Evolutionary conservation across 2,329 filamentous ascomycete species (phyloP), one percentile per base, ranked within the genome.

Genomic region (Stylonectria norvegica): DNA sequence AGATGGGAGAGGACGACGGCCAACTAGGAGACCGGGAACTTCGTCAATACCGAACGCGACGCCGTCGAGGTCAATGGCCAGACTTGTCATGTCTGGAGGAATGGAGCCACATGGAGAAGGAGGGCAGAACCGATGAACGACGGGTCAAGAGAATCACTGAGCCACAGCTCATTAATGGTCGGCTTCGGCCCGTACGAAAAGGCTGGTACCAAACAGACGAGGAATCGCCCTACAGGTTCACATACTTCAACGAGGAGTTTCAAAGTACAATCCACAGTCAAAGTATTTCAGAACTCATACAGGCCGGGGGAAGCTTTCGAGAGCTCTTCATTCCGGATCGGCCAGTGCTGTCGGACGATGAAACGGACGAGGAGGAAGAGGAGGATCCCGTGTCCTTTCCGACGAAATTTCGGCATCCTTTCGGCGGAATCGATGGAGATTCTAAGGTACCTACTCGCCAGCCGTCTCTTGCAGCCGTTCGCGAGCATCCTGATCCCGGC

Each of bases 241-340:
- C 93, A 0, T 98, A 98, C 64, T 98, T 98, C 74, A 97, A 97
- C 63, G 93, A 97, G 61, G 89, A 95, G 48, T 89, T 97, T 40
- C 85, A 89, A 56, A 94, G 87, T 63, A 98, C 93, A 0, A 94
- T 98, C 47, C 93, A 98, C 64, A 93, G 89, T 45, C 88, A 95
- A 64, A 93, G 86, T 1, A 95, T 98, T 42, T 95, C 89, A 3
- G 93, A 96, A 61, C 76, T 98, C 15, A 78, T 94, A 7, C 89
- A 95, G 52, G 83, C 87, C 1, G 93, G 89, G 5, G 78, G 83
- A 45, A 86, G 79, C 30, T 98, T 98, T 62, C 77, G 76, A 43
- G 87, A 95, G 54, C 76, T 98, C 0, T 98, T 98, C 60, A 78
- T 95, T 16, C 93, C 93, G 1, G 89, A 97, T 47, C 89, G 86